Evolutionary conservation across 1,284 basidiomycete genomes (phyloP).

Genomic region (Boletus semigastroideus): DNA sequence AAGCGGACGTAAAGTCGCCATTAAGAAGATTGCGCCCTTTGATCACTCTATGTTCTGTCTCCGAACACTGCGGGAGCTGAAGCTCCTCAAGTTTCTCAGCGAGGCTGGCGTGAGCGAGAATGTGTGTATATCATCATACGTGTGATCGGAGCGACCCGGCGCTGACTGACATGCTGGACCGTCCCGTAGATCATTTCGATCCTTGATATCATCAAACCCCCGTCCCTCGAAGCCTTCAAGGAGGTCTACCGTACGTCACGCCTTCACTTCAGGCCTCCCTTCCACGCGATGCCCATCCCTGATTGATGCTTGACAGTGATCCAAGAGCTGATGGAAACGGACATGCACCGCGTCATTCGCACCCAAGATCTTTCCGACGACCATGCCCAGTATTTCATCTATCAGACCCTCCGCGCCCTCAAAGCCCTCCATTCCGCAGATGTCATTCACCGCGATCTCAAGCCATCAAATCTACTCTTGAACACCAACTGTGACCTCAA

Average conservation of each 20-base stretch:
- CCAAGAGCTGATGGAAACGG: conserved; percentile 76
- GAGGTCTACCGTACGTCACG: conserved; percentile 79
- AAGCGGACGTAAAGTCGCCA: conserved; percentile 79
- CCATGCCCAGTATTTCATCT: conserved; percentile 78
- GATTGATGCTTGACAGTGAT: conserved; percentile 50
- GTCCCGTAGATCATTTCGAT: conserved; percentile 84
- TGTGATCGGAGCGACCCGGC: background rate
- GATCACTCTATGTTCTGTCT: conserved; percentile 93
- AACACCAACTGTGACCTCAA: conserved; percentile 97
- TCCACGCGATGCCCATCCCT: background rate
- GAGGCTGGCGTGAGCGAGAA: conserved; percentile 93
- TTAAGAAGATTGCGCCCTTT: conserved; percentile 92
- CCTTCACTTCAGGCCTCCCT: background rate
- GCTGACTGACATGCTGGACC: background rate
- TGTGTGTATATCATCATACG: conserved; percentile 45
- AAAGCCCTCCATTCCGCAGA: conserved; percentile 93
- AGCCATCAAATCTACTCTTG: conserved; percentile 88
- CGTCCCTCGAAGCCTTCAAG: conserved; percentile 87
- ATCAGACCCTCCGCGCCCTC: conserved; percentile 88
- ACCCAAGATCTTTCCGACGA: conserved; percentile 84
- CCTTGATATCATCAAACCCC: conserved; percentile 90
- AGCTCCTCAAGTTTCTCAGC: conserved; percentile 88
- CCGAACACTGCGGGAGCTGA: conserved; percentile 83
- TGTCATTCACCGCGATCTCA: conserved; percentile 89
- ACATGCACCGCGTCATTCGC: conserved; percentile 71